Evolutionary conservation across 106 monocot species (phyloP).

Genomic region (Acanthochlamys bracteata): DNA sequence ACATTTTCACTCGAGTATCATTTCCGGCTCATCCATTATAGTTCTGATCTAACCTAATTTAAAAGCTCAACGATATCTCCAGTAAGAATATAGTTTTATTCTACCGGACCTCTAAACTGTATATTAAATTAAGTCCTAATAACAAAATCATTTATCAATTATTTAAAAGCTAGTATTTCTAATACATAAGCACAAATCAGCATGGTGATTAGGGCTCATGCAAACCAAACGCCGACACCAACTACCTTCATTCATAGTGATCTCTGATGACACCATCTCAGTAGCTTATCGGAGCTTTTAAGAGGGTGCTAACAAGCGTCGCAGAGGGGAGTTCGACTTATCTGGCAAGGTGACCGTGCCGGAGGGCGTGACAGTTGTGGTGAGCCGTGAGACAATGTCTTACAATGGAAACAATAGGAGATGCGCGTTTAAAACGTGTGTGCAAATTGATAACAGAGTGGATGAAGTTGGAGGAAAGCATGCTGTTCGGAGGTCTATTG

Average conservation of each 20-base stretch:
- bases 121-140: no score
- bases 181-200: not conserved
- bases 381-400: not conserved
- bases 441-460: not conserved
- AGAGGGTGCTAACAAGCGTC: not conserved
- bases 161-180: no score
- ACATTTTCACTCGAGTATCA: no score
- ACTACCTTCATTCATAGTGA: not conserved
- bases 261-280: not conserved
- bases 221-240: not conserved
- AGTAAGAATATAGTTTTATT: no score
- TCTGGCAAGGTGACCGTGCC: not conserved
- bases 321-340: not conserved
- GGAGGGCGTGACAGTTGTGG: not conserved
- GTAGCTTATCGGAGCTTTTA: not conserved
- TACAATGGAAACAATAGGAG: not conserved
- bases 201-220: not conserved
- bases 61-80: no score
- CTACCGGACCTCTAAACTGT: no score
- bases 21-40: no score
- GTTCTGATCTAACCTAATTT: no score
- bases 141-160: no score
- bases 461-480: not conserved
- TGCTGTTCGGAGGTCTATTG: not conserved
- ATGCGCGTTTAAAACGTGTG: not conserved